phyloP scores from a whole-genome alignment of 2,329 filamentous ascomycete species.

The Aspergillus jensenii region DNA sequence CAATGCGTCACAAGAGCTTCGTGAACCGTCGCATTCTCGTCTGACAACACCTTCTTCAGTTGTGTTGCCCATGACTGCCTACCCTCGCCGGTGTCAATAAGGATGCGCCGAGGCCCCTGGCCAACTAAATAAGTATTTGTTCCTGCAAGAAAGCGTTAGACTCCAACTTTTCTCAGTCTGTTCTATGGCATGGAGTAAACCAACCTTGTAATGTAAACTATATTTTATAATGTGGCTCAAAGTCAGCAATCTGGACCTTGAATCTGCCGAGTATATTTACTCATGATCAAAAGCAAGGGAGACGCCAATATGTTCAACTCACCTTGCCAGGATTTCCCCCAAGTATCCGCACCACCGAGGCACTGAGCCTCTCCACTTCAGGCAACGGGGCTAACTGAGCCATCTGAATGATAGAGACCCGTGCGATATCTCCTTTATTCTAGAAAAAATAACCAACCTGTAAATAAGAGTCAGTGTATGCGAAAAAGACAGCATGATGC shows the following conservation, averaged over 20 bases:
- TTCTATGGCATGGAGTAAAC: not conserved
- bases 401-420: constrained; percentile 45
- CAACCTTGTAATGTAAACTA: constrained; percentile 61
- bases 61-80: constrained; percentile 68
- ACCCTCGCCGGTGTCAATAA: constrained; percentile 91
- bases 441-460: not conserved
- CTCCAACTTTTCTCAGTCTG: not conserved
- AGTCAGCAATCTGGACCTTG: not conserved
- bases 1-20: constrained; percentile 81
- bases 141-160: constrained; percentile 42
- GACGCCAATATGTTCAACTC: constrained; percentile 2
- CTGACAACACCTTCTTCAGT: constrained; percentile 62
- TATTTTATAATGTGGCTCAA: not conserved
- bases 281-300: not conserved
- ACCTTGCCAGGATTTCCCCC: constrained; percentile 89
- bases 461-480: not conserved
- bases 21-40: constrained; percentile 69
- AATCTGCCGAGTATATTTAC: not conserved
- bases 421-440: not conserved
- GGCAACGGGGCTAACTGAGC: constrained; percentile 64
- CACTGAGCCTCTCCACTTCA: constrained; percentile 74
- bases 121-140: constrained; percentile 96
- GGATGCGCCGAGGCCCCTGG: constrained; percentile 67
- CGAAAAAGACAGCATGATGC: not conserved
- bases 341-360: constrained; percentile 76